Conservation (phyloP, 768 basidiomycete genomes). For the Rhizopogon sp. region DNA sequence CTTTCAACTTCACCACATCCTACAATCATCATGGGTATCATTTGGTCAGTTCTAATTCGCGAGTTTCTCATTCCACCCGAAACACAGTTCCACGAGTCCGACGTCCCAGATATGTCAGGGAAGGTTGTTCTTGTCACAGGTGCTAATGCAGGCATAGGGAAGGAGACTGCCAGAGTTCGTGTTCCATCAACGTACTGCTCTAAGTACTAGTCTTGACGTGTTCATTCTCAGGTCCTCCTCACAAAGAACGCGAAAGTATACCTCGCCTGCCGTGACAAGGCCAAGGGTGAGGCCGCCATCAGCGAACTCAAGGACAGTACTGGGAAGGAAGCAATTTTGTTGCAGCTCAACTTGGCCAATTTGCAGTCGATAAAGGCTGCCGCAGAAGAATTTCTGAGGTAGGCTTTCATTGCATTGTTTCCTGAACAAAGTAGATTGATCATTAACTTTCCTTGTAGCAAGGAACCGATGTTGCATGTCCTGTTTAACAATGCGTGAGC, state of each 20-base stretch:
- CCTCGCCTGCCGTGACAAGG: slow-evolving; percentile 36
- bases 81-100: slow-evolving; percentile 14
- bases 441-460: slow-evolving; percentile 30
- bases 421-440: not conserved
- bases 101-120: slow-evolving; percentile 32
- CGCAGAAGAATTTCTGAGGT: slow-evolving; percentile 26
- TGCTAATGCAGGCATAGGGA: slow-evolving; percentile 45
- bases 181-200: not conserved
- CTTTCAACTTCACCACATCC: too few relatives aligned
- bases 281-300: slow-evolving; percentile 36
- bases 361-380: slow-evolving; percentile 24
- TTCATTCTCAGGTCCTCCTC: slow-evolving; percentile 31
- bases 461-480: slow-evolving; percentile 33
- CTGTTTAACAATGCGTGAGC: slow-evolving; percentile 30
- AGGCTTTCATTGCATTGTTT: not conserved
- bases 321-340: slow-evolving; percentile 18
- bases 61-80: slow-evolving; percentile 18
- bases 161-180: slow-evolving; percentile 33
- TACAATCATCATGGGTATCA: slow-evolving; percentile 3
- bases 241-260: slow-evolving; percentile 47
- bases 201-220: not conserved
- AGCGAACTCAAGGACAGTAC: slow-evolving; percentile 34
- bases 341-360: slow-evolving; percentile 29
- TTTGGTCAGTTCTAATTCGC: not conserved
- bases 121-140: slow-evolving; percentile 40